Base-by-base conservation (phyloP, 306 rosid species). In the Quercus gilva region DNA sequence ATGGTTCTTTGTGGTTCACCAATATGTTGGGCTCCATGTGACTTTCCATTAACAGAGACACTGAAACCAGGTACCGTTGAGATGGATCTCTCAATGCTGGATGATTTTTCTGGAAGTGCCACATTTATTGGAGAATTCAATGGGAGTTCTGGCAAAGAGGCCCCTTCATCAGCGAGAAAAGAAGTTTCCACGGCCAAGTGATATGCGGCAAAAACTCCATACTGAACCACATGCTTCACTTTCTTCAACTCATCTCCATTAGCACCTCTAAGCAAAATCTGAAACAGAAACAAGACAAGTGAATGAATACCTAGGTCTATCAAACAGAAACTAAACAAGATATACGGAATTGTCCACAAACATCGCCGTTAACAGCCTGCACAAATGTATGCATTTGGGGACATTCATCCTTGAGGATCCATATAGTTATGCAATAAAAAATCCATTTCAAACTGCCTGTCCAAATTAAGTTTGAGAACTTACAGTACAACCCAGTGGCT, bases 111-210 rank as follows among this genome's bases (percentile, higher is more conserved):
- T 31, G 98, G 98, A 86, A 96, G 90, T 29, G 92, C 88, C 84
- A 93, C 95, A n/a, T 89, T 82, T 76, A 91, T 78, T 71, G 90
- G 90, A 83, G 94, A 84, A 81, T 88, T 87, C 59, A 92, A 83
- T 20, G 93, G 96, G 77, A 93, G 83, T 81, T 91, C 99, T 28
- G 99, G 99, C 79, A 96, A 73, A 73, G 96, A 86, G 74, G 94
- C 99, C 79, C 99, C 98, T 89, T 96, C 99, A 52, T 96, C 98
- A 52, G 99, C 99, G 77, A 96, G 99, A 85, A 96, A 96, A 75
- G 97, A 96, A 60, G 97, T 93, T 91, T 96, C 99, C 88, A 96
- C 23, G 78, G 97, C 98, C 87, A 96, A 92, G 83, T 96, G 98
- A 88, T 93, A 96, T 29, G 99, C 99, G 35, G 99, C 99, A 82